These are phyloP conservation scores for Naganishia onofrii DNA, from an alignment of 768 basidiomycete genomes.

Conservation along the genomic window DNA sequence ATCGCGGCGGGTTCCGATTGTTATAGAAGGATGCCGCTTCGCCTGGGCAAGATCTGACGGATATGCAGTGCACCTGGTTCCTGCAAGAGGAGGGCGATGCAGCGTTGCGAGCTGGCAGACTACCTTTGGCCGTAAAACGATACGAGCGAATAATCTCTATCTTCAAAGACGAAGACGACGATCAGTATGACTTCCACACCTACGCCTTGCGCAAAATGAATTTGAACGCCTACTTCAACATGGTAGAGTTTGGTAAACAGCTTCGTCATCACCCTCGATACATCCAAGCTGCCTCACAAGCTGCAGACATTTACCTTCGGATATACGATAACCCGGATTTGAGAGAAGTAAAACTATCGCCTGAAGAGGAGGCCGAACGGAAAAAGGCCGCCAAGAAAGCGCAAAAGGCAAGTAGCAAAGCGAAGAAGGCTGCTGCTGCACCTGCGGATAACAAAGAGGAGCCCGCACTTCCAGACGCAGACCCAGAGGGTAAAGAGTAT, in stretches of 20 bases:
- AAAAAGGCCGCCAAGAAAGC: slow-evolving; percentile 49
- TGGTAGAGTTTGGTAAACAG: slow-evolving; percentile 76
- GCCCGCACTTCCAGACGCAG: slow-evolving; percentile 28
- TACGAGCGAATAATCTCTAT: slow-evolving; percentile 75
- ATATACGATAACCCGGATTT: slow-evolving; percentile 45
- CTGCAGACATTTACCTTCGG: slow-evolving; percentile 60
- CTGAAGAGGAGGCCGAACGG: slow-evolving; percentile 50
- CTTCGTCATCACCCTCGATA: slow-evolving; percentile 76
- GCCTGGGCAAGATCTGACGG: slow-evolving; percentile 77
- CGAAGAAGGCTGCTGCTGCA: slow-evolving; percentile 30
- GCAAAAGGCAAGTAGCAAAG: slow-evolving; percentile 47
- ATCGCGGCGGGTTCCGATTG: neutral
- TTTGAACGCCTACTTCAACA: slow-evolving; percentile 73
- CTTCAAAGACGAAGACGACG: slow-evolving; percentile 85
- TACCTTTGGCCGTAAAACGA: slow-evolving; percentile 77
- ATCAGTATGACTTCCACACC: slow-evolving; percentile 96
- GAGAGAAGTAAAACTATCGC: slow-evolving; percentile 41
- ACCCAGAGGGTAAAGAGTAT: slow-evolving; percentile 26
- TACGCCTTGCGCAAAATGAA: slow-evolving; percentile 89
- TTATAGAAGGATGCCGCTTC: slow-evolving; percentile 75
- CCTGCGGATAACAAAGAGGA: slow-evolving; percentile 31
- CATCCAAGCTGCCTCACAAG: slow-evolving; percentile 67
- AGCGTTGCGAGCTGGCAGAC: slow-evolving; percentile 63
- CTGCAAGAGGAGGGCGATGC: slow-evolving; percentile 76
- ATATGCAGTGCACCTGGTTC: slow-evolving; percentile 92